A percentile compares a stretch with the other conserved stretches of the same genome.
These are phyloP conservation scores for Suhomyces taliae DNA, from an alignment of 1,139 yeast genomes.

Conservation along the genomic window DNA sequence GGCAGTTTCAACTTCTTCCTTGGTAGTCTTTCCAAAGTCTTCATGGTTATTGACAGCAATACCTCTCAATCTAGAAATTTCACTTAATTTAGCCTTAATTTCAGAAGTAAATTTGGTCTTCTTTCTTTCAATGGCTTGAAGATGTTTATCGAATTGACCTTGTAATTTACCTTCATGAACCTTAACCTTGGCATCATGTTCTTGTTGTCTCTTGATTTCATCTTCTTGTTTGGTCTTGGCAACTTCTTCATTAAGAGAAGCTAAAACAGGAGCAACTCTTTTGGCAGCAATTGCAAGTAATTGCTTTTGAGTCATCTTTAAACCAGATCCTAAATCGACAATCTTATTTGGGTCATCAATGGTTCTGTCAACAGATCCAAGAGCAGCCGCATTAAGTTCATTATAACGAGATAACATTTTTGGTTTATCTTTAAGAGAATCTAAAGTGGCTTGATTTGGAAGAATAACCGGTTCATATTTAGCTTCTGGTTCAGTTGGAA, in stretches of 20 bases:
- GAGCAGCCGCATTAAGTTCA: slow-evolving; percentile 51
- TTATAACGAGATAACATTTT: slow-evolving; percentile 47
- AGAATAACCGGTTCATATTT: slow-evolving; percentile 35
- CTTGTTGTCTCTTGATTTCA: slow-evolving; percentile 44
- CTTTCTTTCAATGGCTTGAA: slow-evolving; percentile 39
- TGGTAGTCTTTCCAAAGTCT: slow-evolving; percentile 40
- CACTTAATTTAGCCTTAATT: slow-evolving; percentile 36
- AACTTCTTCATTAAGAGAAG: slow-evolving; percentile 52
- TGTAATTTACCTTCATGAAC: slow-evolving; percentile 47
- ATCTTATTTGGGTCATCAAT: slow-evolving; percentile 53
- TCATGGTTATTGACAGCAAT: slow-evolving; percentile 35
- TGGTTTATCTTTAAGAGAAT: slow-evolving; percentile 49
- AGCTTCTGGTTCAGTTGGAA: slow-evolving; percentile 32
- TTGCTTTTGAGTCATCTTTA: slow-evolving; percentile 55
- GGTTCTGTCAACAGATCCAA: slow-evolving; percentile 43
- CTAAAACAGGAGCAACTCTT: slow-evolving; percentile 57
- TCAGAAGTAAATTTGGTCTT: slow-evolving; percentile 42
- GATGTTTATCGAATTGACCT: slow-evolving; percentile 43
- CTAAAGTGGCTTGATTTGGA: slow-evolving; percentile 43
- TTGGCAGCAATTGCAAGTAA: slow-evolving; percentile 56
- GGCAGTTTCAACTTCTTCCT: slow-evolving; percentile 47
- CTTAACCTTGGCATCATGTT: slow-evolving; percentile 36
- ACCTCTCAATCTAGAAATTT: slow-evolving; percentile 30
- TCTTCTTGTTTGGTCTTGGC: slow-evolving; percentile 48
- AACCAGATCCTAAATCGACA: slow-evolving; percentile 56